Percentiles rank a stretch among this genome's conserved stretches.
Evolutionary conservation across 179 eudicot species (phyloP).

Genomic region (Beta corolliflora): DNA sequence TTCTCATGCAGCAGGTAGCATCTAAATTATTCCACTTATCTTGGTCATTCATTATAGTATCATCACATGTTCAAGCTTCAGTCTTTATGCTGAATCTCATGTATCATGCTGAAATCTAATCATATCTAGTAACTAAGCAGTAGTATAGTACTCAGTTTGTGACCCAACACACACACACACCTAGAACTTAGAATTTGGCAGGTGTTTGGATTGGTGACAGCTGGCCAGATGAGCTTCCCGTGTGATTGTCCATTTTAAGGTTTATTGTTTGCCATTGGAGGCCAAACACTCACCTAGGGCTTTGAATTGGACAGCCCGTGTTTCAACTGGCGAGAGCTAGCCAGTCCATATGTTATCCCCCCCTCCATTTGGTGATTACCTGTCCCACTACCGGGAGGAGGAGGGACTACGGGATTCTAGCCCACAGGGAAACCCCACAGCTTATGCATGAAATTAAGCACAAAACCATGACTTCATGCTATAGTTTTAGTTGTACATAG

Average conservation of each 20-base stretch:
- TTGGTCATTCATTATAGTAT: background rate
- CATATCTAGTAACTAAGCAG: background rate
- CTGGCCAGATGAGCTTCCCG: background rate
- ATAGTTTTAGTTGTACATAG: background rate
- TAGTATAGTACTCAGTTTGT: background rate
- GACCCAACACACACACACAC: conserved; percentile 1
- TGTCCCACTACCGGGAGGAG: background rate
- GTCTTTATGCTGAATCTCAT: background rate
- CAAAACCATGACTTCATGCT: background rate
- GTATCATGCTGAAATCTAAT: background rate
- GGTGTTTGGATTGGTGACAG: background rate
- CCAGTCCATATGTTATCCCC: background rate
- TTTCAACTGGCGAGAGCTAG: background rate
- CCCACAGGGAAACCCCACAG: too few relatives aligned
- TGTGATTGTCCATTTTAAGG: background rate
- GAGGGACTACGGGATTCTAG: background rate
- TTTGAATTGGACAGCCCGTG: background rate
- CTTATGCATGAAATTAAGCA: background rate
- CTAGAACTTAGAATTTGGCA: background rate
- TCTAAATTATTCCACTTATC: background rate
- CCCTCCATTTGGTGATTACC: background rate
- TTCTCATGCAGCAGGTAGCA: conserved; percentile 76
- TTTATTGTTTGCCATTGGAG: background rate
- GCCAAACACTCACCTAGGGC: background rate
- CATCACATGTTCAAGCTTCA: background rate